Evolutionary conservation across 495 filamentous ascomycete species (phyloP).

Genomic region (Daldinia grandis): DNA sequence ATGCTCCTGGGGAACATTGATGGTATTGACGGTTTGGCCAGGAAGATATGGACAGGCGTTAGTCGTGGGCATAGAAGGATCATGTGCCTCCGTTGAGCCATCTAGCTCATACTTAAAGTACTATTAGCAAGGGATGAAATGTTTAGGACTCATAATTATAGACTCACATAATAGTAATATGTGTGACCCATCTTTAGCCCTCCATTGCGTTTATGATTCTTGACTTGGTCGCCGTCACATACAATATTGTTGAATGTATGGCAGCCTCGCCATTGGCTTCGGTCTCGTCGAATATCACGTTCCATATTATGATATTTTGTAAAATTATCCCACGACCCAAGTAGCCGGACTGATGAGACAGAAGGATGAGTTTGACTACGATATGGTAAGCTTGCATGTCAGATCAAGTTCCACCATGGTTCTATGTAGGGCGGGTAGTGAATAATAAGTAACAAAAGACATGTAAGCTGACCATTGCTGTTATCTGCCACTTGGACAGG

Average conservation of each 20-base stretch:
- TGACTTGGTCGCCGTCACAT: constrained; percentile 73
- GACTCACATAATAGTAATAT: constrained; percentile 91
- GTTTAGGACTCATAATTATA: constrained; percentile 17
- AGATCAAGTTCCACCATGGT: constrained; percentile 26
- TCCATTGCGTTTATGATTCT: constrained; percentile 69
- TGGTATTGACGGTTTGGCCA: constrained; percentile 82
- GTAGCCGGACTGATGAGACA: constrained; percentile 75
- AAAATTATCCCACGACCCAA: constrained; percentile 97
- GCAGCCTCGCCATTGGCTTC: constrained; percentile 83
- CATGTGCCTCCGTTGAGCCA: constrained; percentile 75
- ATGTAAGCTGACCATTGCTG: constrained; percentile 17
- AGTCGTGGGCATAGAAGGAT: constrained; percentile 73
- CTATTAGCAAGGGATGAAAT: constrained; percentile 30
- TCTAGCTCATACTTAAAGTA: constrained; percentile 76
- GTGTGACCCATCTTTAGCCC: constrained; percentile 91
- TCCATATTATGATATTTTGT: constrained; percentile 78
- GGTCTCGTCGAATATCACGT: constrained; percentile 72
- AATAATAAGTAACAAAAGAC: constrained; percentile 27
- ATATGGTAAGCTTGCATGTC: constrained; percentile 44
- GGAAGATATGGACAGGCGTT: constrained; percentile 85
- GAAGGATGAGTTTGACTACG: constrained; percentile 71
- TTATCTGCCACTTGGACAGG: constrained; percentile 24
- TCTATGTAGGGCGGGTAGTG: constrained; percentile 18
- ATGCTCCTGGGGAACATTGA: constrained; percentile 79
- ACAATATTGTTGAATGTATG: constrained; percentile 84